These are phyloP conservation scores for Wickerhamiella slavikovae DNA, from an alignment of 805 yeast species.

Conservation along the genomic window DNA sequence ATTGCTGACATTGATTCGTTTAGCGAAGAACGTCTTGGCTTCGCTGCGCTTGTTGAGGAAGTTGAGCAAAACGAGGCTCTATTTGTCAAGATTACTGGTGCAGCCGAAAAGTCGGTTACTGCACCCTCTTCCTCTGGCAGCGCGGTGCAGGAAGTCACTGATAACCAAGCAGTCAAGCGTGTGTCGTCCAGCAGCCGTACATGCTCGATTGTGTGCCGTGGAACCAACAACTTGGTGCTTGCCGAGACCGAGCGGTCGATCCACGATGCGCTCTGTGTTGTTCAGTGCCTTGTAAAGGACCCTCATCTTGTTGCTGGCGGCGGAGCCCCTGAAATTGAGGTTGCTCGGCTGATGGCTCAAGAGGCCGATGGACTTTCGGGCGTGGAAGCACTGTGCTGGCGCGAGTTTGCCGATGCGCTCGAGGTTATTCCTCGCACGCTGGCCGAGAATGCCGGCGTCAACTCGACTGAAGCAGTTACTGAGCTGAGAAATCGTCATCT, in stretches of 20 bases:
- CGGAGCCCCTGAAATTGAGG: conserved; percentile 93
- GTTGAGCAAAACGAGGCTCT: conserved; percentile 75
- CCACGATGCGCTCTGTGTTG: conserved; percentile 93
- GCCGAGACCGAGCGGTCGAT: conserved; percentile 96
- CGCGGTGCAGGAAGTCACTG: conserved; percentile 7
- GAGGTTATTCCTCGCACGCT: conserved; percentile 86
- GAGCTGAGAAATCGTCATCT: conserved; percentile 84
- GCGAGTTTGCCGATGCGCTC: conserved; percentile 77
- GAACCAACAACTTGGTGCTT: conserved; percentile 74
- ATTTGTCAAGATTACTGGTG: conserved; percentile 61
- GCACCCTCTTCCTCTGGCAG: conserved; percentile 8
- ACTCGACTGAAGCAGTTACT: conserved; percentile 78
- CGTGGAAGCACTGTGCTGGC: conserved; percentile 76
- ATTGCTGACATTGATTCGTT: conserved; percentile 89
- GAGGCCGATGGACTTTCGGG: conserved; percentile 51
- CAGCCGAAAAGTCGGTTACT: conserved; percentile 15
- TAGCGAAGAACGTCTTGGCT: conserved; percentile 79
- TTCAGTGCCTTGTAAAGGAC: conserved; percentile 71
- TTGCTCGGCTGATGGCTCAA: conserved; percentile 48
- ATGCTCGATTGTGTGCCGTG: conserved; percentile 69
- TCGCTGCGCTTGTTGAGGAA: conserved; percentile 86
- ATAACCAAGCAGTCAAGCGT: conserved; percentile 32
- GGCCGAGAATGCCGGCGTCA: conserved; percentile 89
- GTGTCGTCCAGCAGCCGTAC: conserved; percentile 4
- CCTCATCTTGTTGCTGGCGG: conserved; percentile 93